Base-by-base conservation (phyloP, 495 filamentous ascomycete species). In the Articulospora tetracladia region DNA sequence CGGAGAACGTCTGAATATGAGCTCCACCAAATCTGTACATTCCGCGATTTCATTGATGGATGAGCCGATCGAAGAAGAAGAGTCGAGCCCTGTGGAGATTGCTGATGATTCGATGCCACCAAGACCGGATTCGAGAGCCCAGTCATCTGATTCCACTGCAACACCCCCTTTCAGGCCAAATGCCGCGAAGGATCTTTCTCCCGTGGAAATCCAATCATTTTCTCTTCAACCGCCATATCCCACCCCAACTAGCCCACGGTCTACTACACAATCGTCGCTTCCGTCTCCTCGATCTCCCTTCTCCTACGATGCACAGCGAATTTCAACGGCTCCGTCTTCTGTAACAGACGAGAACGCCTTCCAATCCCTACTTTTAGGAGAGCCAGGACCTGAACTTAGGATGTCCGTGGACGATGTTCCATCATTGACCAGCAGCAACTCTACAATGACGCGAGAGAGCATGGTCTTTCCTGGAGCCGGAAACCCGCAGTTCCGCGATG, bases 381-480 rank as follows among this genome's bases (percentile, higher is more conserved):
- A 88, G 54, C 83, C 83, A 28, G 81, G 83, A 6, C 83, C 83
- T 15, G 83, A 86, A 59, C 60, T 86, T 13, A 87, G 91, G 53
- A 79, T 86, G 20, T 96, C 92, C 7, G 80, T 91, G 23, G 92
- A 96, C 58, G 90, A 92, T 73, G 89, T 93, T 12, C 92, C 92
- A 7, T 96, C 92, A 28, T 73, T 96, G 27, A 92, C 87, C 19
- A 93, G 89, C 72, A 92, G 89, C 69, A 84, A 90, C 64, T 96
- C 92, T 0, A 93, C 91, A 15, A 89, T 86, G 84, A 91, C 90
- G 2, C 86, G 87, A 58, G 84, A 84, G 28, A 81, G 79, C 67
- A 66, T 3, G 66, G 47, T 36, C 32, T 70, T 51, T 65, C 72
- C 20, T 64, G 56, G 28, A 23, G 51, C 57, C 13, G 39, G 41